Evolutionary conservation across 2,329 filamentous ascomycete species (phyloP).

Genomic region (Beauveria varroae): DNA sequence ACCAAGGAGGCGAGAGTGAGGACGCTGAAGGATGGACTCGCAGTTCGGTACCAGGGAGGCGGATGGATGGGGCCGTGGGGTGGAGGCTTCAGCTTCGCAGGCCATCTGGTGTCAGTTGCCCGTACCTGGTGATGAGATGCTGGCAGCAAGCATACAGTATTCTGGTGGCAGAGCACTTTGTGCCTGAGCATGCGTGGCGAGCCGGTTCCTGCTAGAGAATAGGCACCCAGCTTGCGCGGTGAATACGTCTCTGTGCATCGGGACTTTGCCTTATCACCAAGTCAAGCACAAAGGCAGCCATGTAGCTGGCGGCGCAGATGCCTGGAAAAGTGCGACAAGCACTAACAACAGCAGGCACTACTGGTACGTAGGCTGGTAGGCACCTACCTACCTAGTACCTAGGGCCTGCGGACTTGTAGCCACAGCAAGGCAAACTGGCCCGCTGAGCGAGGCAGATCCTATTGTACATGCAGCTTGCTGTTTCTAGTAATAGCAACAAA

Average conservation of each 20-base stretch:
- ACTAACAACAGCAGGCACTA: not conserved
- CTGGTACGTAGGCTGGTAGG: not conserved
- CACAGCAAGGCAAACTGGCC: slow-evolving; percentile 1
- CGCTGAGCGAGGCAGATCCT: slow-evolving; percentile 4
- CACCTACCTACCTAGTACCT: not conserved
- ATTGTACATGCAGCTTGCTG: not conserved
- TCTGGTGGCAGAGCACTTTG: not conserved
- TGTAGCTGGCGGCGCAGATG: too few relatives aligned
- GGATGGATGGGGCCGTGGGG: not conserved
- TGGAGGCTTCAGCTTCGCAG: slow-evolving; percentile 4
- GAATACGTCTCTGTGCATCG: not conserved
- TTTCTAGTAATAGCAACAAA: not conserved
- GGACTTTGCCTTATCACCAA: too few relatives aligned
- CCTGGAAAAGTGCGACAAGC: not conserved
- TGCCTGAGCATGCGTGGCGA: not conserved
- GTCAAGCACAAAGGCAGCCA: too few relatives aligned
- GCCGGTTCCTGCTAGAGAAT: not conserved
- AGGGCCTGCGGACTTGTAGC: not conserved
- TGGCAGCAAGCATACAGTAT: not conserved
- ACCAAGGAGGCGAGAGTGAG: not conserved
- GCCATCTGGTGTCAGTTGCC: not conserved
- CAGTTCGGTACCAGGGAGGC: not conserved
- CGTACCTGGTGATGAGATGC: not conserved
- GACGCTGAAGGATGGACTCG: not conserved
- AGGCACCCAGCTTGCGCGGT: too few relatives aligned